phyloP scores from a whole-genome alignment of 768 basidiomycete species.

The Amanita brunnescens region DNA sequence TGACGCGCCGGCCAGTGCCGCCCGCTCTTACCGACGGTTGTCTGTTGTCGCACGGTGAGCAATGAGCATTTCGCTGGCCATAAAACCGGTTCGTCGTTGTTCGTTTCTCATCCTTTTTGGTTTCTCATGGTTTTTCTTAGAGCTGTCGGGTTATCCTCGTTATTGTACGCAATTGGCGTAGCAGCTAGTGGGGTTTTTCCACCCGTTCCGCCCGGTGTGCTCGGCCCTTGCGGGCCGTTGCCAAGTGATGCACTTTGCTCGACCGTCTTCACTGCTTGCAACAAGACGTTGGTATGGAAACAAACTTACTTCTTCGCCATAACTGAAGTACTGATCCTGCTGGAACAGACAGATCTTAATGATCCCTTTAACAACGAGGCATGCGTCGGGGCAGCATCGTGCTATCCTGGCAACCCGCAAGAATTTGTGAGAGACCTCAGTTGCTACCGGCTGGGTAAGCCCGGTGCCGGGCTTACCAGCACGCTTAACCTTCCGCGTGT shows the following conservation, averaged over 20 bases:
- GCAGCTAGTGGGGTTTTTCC: constrained; percentile 9
- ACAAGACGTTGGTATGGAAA: constrained; percentile 7
- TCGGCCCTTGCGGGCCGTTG: constrained; percentile 5
- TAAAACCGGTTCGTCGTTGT: background rate
- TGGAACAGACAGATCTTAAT: background rate
- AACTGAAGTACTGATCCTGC: background rate
- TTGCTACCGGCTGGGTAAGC: constrained; percentile 4
- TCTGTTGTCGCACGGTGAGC: background rate
- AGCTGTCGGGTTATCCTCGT: background rate
- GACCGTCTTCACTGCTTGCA: constrained; percentile 9
- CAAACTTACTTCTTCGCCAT: background rate
- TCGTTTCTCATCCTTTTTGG: background rate
- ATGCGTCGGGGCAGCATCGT: constrained; percentile 11
- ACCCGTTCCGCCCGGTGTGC: background rate
- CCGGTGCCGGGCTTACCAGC: background rate
- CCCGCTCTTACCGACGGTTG: too few species aligned
- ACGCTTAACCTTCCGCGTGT: constrained; percentile 6
- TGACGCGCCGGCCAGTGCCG: too few species aligned
- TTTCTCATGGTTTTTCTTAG: background rate
- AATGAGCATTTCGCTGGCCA: background rate
- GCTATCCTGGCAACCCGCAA: constrained; percentile 5
- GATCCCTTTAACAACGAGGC: constrained; percentile 7
- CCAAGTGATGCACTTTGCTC: constrained; percentile 8
- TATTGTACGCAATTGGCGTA: background rate
- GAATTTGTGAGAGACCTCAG: constrained; percentile 6